Conservation (phyloP, 768 basidiomycete species). For the Favolaschia claudopus region DNA sequence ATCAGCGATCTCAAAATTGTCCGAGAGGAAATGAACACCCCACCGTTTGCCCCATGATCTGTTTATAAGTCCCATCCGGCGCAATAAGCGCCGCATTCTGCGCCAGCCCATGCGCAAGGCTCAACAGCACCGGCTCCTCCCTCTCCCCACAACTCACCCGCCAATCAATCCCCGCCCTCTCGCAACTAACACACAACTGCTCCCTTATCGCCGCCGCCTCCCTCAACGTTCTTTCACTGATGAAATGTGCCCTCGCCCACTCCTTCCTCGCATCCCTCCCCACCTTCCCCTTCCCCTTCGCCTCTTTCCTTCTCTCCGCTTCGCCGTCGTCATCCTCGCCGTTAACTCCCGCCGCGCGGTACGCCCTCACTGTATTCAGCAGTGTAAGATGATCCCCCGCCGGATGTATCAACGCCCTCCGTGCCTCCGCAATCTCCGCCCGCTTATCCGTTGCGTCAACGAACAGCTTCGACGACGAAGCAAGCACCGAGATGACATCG, state of each 20-base stretch:
- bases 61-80: constrained; percentile 89
- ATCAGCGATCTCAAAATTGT: neutral
- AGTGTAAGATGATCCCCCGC: constrained; percentile 93
- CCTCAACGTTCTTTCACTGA: constrained; percentile 82
- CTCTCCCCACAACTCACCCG: constrained; percentile 64
- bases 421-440: constrained; percentile 72
- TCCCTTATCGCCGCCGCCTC: constrained; percentile 82
- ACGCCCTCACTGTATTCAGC: constrained; percentile 85
- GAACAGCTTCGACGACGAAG: constrained; percentile 83
- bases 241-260: constrained; percentile 87
- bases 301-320: no score
- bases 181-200: constrained; percentile 77
- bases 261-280: constrained; percentile 49
- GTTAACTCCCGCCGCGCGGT: constrained; percentile 67
- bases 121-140: constrained; percentile 72
- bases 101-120: constrained; percentile 78
- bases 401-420: constrained; percentile 81
- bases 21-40: constrained; percentile 30
- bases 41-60: constrained; percentile 74
- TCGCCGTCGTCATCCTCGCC: constrained; percentile 59
- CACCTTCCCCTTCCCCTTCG: constrained; percentile 6
- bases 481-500: constrained; percentile 85
- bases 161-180: constrained; percentile 67
- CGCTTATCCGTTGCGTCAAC: constrained; percentile 78
- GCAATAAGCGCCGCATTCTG: constrained; percentile 87